phyloP scores from a whole-genome alignment of 2,329 filamentous ascomycete genomes.

The Microdochium bolleyi region DNA sequence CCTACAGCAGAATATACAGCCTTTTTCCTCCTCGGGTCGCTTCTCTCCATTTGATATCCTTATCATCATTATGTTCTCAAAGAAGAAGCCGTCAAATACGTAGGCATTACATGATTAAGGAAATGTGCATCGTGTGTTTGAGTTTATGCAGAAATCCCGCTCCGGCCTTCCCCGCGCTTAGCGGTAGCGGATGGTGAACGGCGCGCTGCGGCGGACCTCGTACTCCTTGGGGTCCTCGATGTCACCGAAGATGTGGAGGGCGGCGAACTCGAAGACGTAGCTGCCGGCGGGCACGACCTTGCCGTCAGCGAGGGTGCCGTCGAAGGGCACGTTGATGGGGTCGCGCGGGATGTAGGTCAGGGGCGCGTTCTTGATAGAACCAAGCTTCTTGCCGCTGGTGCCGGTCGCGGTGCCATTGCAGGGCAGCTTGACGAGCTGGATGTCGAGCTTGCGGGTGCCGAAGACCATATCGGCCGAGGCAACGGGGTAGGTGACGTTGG shows the following conservation, averaged over 20 bases:
- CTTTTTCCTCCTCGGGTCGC: not conserved
- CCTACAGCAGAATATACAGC: too few relatives aligned
- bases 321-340: constrained; percentile 25
- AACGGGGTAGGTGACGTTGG: constrained; percentile 24
- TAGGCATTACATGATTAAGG: not conserved
- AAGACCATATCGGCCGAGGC: constrained; percentile 33
- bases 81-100: not conserved
- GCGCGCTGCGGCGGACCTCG: constrained; percentile 30
- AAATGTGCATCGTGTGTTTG: not conserved
- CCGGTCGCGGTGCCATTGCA: constrained; percentile 14
- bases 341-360: constrained; percentile 23
- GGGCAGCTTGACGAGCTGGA: constrained; percentile 34
- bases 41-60: not conserved
- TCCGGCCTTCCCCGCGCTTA: constrained; percentile 1
- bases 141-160: not conserved
- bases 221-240: constrained; percentile 33
- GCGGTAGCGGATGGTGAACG: constrained; percentile 38
- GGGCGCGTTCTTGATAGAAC: constrained; percentile 33
- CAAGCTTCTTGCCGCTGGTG: constrained; percentile 22
- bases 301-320: constrained; percentile 38
- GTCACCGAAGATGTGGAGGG: constrained; percentile 44
- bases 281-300: constrained; percentile 36
- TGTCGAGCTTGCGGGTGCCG: constrained; percentile 33
- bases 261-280: constrained; percentile 41
- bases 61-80: not conserved